Base-by-base conservation (phyloP, 108 stramenopile genomes). In the Cylindrotheca fusiformis region DNA sequence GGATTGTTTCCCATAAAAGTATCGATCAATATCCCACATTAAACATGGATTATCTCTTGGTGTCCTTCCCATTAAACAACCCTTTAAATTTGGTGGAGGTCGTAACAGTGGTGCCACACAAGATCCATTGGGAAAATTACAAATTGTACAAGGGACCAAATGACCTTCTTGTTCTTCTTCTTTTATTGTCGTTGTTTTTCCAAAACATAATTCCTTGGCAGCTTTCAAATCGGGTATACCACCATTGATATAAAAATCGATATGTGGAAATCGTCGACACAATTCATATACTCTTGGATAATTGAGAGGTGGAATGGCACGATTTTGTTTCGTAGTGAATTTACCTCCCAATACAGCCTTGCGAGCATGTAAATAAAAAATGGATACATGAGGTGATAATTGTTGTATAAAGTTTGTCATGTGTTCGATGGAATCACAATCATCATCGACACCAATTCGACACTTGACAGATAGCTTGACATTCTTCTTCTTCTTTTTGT, bases 191-290 rank as follows among this genome's bases (percentile, higher is more conserved):
- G 14, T 41, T 14, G 36, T 41, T 41, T 41, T 6, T 18, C 63
- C 75, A 59, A 68, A 79, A 51, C 63, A 73, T 14, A 86, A 32
- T 4, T 54, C 44, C 51, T 72, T 72, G 12, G 80, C 82, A 44
- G 75, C 75, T 48, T 69, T 52, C 1, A 87, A 53, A 27, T 59
- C 67, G 46, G 58, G 58, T 32, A 87, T 80, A 8, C 86, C 86
- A 26, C 86, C 86, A 66, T 87, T 87, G 58, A 87, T 54, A 48
- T 61, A 62, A 67, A 87, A 87, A 23, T 82, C 72, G 55, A 78
- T 80, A 21, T 84, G 55, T 27, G 83, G 83, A 70, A 87, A 87
- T 30, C 60, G 46, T 44, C 72, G 50, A 63, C 83, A 80, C 22
- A 87, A 44, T 19, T 49, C 28, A 60, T 83, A 87, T 3, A 82